Percentiles rank a stretch among this genome's conserved stretches.
Conservation (phyloP, 73 alveolate species). For the Breviolum minutum region DNA sequence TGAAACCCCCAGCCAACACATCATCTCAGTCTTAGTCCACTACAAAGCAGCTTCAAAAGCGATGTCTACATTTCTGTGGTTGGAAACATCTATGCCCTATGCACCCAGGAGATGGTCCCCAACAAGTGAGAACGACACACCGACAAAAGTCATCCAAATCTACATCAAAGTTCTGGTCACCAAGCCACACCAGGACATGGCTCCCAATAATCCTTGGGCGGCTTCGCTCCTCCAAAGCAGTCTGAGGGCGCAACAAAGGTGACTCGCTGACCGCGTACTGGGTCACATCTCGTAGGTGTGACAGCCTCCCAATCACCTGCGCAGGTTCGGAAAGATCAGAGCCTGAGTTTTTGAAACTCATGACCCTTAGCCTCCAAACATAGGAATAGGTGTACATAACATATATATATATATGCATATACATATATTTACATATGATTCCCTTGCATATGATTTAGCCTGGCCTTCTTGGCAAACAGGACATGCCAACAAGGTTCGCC, state of each 20-base stretch:
- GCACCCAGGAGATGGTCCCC: no score
- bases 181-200: conserved; percentile 46
- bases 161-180: not conserved
- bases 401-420: no score
- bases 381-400: no score
- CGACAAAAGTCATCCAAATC: not conserved
- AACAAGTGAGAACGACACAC: not conserved
- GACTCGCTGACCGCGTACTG: conserved; percentile 50
- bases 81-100: no score
- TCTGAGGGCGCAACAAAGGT: conserved; percentile 5
- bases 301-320: conserved; percentile 42
- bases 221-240: conserved; percentile 19
- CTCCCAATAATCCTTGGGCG: conserved; percentile 33
- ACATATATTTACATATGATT: no score
- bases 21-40: no score
- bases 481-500: conserved; percentile 32
- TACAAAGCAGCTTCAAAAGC: no score
- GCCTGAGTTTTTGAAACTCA: no score
- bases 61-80: no score
- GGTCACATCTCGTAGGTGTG: conserved; percentile 32
- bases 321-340: not conserved
- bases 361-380: no score
- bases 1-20: not conserved
- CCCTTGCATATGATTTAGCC: no score
- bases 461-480: conserved; percentile 33